Evolutionary conservation across 345 rosid genomes (phyloP), one percentile per base, ranked within the genome.

Genomic region (Abelmoschus esculentus): DNA sequence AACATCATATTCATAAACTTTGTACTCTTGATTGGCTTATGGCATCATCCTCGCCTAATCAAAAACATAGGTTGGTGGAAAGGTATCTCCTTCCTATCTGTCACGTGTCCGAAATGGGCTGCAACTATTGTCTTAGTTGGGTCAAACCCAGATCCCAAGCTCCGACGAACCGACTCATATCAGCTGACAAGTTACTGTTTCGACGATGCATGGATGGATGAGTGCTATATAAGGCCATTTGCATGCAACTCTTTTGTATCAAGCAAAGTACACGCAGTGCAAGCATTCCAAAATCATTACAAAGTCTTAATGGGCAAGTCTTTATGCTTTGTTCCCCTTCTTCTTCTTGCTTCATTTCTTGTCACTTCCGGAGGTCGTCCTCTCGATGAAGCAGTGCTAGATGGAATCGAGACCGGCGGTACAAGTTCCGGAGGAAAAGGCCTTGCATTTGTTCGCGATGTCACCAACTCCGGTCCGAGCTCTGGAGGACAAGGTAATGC

Each of bases 351-450:
- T 58, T 74, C 67, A 22, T 34, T 46, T 44, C 60, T 58, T 5
- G 54, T 58, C 19, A 31, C 46, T 28, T 72, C 75, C 6, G 81
- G 71, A 64, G 78, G 80, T 67, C 86, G 86, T 47, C 85, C 77
- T 38, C 70, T 83, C 44, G 58, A 55, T 17, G 64, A 57, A 32
- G 65, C 42, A 3, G 52, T 18, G 18, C 36, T 80, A 12, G 67
- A 61, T 61, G 83, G 76, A 10, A 76, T 83, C 50, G 77, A 82
- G 73, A 79, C 69, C 0, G 80, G 79, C 0, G 79, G 80, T 53
- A 80, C 83, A 22, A 74, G 78, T 29, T 36, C n/a, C n/a, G 78
- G 81, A 2, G 11, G 44, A 40, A 40, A 49, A 15, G 53, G 53
- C n/a, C 53, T 14, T 12, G 17, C 17, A 49, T 14, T 49, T 7